Conservation (phyloP, 108 stramenopile species). For the Cyclotella distinguenda region DNA sequence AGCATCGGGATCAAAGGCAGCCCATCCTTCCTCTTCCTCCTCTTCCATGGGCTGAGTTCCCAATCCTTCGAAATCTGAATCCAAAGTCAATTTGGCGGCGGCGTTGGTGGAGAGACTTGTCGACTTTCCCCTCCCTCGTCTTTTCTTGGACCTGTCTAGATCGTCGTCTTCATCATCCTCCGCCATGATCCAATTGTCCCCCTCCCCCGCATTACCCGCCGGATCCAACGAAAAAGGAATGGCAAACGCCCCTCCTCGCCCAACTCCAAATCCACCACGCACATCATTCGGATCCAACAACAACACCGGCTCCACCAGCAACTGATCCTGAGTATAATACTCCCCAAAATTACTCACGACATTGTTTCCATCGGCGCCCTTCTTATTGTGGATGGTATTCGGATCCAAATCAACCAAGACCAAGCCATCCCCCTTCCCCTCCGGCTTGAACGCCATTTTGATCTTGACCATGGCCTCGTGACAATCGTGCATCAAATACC, state of each 20-base stretch:
- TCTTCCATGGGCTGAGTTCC: constrained; percentile 21
- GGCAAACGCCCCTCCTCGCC: constrained; percentile 31
- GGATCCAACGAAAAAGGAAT: constrained; percentile 54
- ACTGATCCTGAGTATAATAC: constrained; percentile 47
- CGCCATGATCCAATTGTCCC: constrained; percentile 69
- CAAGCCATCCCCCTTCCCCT: constrained; percentile 24
- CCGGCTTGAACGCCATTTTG: constrained; percentile 94
- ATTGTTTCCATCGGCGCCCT: constrained; percentile 41
- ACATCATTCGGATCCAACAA: constrained; percentile 40
- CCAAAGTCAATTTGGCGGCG: constrained; percentile 24
- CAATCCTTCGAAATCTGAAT: constrained; percentile 22
- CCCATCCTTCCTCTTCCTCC: constrained; percentile 76
- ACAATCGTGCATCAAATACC: constrained; percentile 96
- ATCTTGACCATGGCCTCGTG: constrained; percentile 98
- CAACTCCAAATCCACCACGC: constrained; percentile 10
- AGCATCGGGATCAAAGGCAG: constrained; percentile 83
- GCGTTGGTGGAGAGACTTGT: constrained; percentile 10
- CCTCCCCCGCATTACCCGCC: constrained; percentile 39
- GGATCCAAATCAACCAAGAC: constrained; percentile 46
- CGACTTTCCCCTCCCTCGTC: constrained; percentile 12
- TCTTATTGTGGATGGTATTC: constrained; percentile 24
- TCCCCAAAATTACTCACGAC: constrained; percentile 86
- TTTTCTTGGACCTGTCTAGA: constrained; percentile 9
- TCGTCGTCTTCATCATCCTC: constrained; percentile 53
- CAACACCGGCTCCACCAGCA: constrained; percentile 46